Conservation (phyloP, 2,329 filamentous ascomycete species). For the Dactylellina parvicollis region DNA sequence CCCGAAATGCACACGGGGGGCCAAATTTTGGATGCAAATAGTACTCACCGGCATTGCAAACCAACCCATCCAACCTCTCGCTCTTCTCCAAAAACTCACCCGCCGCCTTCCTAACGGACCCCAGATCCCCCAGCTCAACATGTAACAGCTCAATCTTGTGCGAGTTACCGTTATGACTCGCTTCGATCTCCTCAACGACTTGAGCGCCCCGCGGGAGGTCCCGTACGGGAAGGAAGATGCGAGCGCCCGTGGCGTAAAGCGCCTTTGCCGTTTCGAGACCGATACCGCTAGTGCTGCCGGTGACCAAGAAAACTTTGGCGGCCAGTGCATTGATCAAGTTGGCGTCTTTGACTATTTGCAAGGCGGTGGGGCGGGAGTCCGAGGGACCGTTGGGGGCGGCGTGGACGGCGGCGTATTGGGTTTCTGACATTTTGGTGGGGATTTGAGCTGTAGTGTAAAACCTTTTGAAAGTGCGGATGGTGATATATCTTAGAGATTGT, state of each 20-base stretch:
- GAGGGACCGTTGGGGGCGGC: slow-evolving; percentile 57
- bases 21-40: too few species aligned
- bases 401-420: slow-evolving; percentile 55
- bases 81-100: slow-evolving; percentile 57
- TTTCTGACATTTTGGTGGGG: slow-evolving; percentile 29
- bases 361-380: slow-evolving; percentile 60
- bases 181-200: slow-evolving; percentile 49
- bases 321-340: slow-evolving; percentile 56
- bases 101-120: slow-evolving; percentile 59
- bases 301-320: slow-evolving; percentile 62
- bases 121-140: slow-evolving; percentile 60
- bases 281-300: slow-evolving; percentile 61
- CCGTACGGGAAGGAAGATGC: slow-evolving; percentile 61
- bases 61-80: slow-evolving; percentile 59
- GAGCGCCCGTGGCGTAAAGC: slow-evolving; percentile 61
- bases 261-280: slow-evolving; percentile 62
- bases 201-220: slow-evolving; percentile 57
- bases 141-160: slow-evolving; percentile 59
- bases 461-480: not conserved
- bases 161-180: slow-evolving; percentile 55
- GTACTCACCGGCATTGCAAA: slow-evolving; percentile 58
- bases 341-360: slow-evolving; percentile 61
- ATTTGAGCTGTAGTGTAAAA: not conserved
- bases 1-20: too few species aligned
- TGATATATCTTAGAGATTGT: not conserved